phyloP scores from a whole-genome alignment of 805 yeast species.

The Starmerella stellata region DNA sequence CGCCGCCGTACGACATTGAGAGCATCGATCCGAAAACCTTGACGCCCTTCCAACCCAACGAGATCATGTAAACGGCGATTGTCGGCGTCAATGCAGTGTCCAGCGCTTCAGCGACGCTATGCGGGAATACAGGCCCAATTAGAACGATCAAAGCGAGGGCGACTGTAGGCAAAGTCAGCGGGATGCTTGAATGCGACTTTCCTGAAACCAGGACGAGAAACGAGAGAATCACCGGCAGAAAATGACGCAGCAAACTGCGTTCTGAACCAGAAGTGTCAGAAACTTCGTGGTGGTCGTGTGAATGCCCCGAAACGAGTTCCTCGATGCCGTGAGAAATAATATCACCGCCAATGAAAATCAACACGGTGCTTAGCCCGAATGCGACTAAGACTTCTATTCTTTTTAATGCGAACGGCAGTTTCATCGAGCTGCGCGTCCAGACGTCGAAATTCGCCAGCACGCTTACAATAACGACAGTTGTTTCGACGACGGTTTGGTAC shows the following conservation, averaged over 20 bases:
- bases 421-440: slow-evolving; percentile 67
- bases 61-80: slow-evolving; percentile 27
- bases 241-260: neutral
- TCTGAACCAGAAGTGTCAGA: neutral
- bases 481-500: slow-evolving; percentile 67
- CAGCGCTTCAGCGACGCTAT: slow-evolving; percentile 15
- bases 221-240: slow-evolving; percentile 1
- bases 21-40: slow-evolving; percentile 29
- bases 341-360: slow-evolving; percentile 82
- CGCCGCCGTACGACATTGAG: slow-evolving; percentile 28
- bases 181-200: slow-evolving; percentile 7
- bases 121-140: slow-evolving; percentile 20
- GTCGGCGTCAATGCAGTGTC: slow-evolving; percentile 25
- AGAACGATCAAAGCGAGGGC: slow-evolving; percentile 21
- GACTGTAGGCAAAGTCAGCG: slow-evolving; percentile 17
- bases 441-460: slow-evolving; percentile 81
- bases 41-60: slow-evolving; percentile 26
- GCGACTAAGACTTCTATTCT: slow-evolving; percentile 75
- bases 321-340: slow-evolving; percentile 73
- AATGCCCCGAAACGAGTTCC: slow-evolving; percentile 31
- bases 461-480: slow-evolving; percentile 51
- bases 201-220: slow-evolving; percentile 3
- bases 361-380: slow-evolving; percentile 67
- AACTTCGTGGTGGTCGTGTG: slow-evolving; percentile 10
- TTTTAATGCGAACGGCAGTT: slow-evolving; percentile 86